Percentiles rank a stretch among this genome's conserved stretches.
Conservation (phyloP, 805 yeast species). For the Metschnikowia colocasiae region DNA sequence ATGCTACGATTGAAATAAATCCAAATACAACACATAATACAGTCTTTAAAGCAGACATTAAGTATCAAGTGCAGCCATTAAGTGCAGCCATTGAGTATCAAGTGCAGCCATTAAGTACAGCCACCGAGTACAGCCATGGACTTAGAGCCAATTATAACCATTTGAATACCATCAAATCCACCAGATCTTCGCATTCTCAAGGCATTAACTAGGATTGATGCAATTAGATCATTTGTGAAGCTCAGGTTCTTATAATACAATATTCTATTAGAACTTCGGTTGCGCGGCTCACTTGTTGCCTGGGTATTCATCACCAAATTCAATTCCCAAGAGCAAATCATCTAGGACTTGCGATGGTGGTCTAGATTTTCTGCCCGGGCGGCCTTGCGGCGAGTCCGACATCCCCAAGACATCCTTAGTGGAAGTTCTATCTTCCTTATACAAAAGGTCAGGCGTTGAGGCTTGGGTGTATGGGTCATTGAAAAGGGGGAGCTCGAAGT, state of each 20-base stretch:
- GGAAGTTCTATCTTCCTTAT: background rate
- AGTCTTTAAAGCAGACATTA: too few species aligned
- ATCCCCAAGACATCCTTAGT: constrained; percentile 8
- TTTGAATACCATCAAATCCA: too few species aligned
- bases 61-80: too few species aligned
- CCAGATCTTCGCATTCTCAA: too few species aligned
- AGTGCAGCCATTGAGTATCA: too few species aligned
- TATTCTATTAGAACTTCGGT: background rate
- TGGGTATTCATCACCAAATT: constrained; percentile 10
- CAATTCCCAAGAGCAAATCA: constrained; percentile 34
- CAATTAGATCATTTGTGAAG: too few species aligned
- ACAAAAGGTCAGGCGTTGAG: constrained; percentile 1
- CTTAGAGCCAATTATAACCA: too few species aligned
- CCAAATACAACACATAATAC: too few species aligned
- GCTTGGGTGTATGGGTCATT: constrained; percentile 3
- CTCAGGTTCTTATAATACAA: constrained; percentile 4
- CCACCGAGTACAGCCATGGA: too few species aligned
- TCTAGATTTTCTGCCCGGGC: constrained; percentile 22
- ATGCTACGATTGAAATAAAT: background rate
- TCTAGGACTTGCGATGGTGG: constrained; percentile 52
- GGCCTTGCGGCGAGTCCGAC: background rate
- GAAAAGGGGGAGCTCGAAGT: constrained; percentile 14
- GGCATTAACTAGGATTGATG: too few species aligned
- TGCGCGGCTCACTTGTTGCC: background rate
- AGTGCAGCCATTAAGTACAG: too few species aligned